Evolutionary conservation across 2,329 filamentous ascomycete species (phyloP), one percentile per base, ranked within the genome.

Genomic region (Elsinoe arachidis): DNA sequence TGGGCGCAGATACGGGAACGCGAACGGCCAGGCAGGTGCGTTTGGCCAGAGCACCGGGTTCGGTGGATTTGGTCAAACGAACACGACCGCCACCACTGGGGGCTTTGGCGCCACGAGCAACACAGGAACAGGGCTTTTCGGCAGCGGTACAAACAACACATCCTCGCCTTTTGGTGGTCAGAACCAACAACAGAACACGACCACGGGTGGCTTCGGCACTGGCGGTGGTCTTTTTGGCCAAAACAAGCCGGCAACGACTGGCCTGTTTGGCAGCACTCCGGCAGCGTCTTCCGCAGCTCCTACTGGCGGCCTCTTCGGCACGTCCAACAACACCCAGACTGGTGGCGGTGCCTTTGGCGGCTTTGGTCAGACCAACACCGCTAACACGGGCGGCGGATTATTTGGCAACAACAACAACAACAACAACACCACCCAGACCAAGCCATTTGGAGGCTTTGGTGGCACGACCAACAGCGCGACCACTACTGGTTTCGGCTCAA

Each of bases 1-100:
- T 71, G 91, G 91, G 53, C 84, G 91, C 59, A 86, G 86, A 56
- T 89, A 82, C 69, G 93, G 91, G 34, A 95, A 92, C 71, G 80
- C 81, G 41, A 89, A 86, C 61, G 90, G 89, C 30, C 87, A 90
- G 63, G 76, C 83, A 47, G 90, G 90, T 59, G 88, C 87, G 6
- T 96, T 96, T 71, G 92, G 90, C 15, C 78, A 84, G 59, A 79
- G 76, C 63, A 81, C 80, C 60, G 74, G 74, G 2, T 84, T 84
- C 61, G 74, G 74, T 21, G 75, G 74, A 1, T 78, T 76, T 52
- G 69, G 69, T 46, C 76, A 72, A 21, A 65, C 69, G 59, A 63
- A 62, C 43, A 67, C 46, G 17, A 62, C 70, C 38, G 70, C 71
- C 47, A 69, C 74, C 19, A 67, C 64, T 15, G 73, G 71, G 21